A percentile compares a stretch with the other conserved stretches of the same genome.
Evolutionary conservation across 2,329 filamentous ascomycete genomes (phyloP).

Genomic region (Phaeosphaeriaceae sp.): DNA sequence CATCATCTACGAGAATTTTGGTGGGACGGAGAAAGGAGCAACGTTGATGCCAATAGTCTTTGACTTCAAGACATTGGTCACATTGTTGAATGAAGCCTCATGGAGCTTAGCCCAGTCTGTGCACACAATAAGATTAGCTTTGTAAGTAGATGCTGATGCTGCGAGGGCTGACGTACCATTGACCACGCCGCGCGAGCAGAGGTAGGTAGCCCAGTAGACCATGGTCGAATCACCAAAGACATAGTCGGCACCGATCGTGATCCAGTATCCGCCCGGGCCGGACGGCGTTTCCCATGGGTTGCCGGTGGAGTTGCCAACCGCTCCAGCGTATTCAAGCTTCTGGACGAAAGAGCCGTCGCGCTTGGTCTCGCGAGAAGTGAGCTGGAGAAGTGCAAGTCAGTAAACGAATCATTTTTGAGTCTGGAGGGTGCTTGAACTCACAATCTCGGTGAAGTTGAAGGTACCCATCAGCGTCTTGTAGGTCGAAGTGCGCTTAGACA

Average conservation of each 20-base stretch:
- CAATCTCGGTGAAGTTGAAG: not conserved
- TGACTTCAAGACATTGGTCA: not conserved
- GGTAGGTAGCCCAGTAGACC: not conserved
- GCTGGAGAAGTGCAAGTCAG: not conserved
- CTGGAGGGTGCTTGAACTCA: too few species aligned
- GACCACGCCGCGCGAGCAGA: not conserved
- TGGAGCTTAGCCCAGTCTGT: not conserved
- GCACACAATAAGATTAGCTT: not conserved
- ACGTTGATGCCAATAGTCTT: not conserved
- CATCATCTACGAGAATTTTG: not conserved
- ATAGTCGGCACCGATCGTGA: not conserved
- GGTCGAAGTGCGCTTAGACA: not conserved
- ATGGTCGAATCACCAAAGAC: not conserved
- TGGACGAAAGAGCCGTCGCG: not conserved
- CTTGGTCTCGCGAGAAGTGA: not conserved
- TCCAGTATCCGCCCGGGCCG: not conserved
- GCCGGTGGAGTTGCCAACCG: not conserved
- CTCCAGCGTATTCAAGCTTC: not conserved
- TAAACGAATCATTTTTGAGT: too few species aligned
- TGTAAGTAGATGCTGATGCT: not conserved
- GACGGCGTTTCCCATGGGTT: not conserved
- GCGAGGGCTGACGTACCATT: not conserved
- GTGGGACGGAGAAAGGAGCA: not conserved
- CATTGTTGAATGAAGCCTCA: not conserved
- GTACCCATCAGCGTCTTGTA: not conserved